phyloP scores from a whole-genome alignment of 2,329 filamentous ascomycete species.

The Fusarium denticulatum region DNA sequence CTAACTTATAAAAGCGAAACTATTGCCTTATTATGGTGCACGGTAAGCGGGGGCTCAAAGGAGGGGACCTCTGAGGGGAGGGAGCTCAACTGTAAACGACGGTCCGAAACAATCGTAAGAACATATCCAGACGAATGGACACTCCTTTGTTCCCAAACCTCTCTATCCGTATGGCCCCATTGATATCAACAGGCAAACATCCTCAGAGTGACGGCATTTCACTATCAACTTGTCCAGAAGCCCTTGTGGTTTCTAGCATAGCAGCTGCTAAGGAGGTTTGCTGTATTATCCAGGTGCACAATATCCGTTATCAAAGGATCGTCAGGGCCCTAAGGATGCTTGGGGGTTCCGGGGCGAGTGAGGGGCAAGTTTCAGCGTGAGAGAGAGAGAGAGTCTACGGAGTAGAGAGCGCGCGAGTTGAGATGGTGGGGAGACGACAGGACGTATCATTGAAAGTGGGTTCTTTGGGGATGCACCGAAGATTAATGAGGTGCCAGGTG shows the following conservation, averaged over 20 bases:
- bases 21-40: slow-evolving; percentile 9
- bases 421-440: slow-evolving; percentile 20
- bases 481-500: neutral
- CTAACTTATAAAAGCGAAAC: slow-evolving; percentile 1
- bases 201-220: neutral
- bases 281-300: slow-evolving; percentile 24
- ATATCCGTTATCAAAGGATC: slow-evolving; percentile 28
- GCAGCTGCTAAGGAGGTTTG: neutral
- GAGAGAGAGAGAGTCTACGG: neutral
- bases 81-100: slow-evolving; percentile 5
- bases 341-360: slow-evolving; percentile 25
- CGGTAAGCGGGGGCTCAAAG: slow-evolving; percentile 16
- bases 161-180: neutral
- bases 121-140: neutral
- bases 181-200: neutral
- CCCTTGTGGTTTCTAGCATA: neutral
- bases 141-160: slow-evolving; percentile 1
- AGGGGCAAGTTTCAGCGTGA: slow-evolving; percentile 39
- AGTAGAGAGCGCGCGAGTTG: neutral
- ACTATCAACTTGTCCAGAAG: neutral
- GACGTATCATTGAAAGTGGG: slow-evolving; percentile 26
- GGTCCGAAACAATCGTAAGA: slow-evolving; percentile 7
- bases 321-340: slow-evolving; percentile 37
- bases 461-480: slow-evolving; percentile 1
- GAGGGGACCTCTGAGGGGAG: neutral